Conservation (phyloP, 352 stramenopile genomes). For the Pythium biforme region DNA sequence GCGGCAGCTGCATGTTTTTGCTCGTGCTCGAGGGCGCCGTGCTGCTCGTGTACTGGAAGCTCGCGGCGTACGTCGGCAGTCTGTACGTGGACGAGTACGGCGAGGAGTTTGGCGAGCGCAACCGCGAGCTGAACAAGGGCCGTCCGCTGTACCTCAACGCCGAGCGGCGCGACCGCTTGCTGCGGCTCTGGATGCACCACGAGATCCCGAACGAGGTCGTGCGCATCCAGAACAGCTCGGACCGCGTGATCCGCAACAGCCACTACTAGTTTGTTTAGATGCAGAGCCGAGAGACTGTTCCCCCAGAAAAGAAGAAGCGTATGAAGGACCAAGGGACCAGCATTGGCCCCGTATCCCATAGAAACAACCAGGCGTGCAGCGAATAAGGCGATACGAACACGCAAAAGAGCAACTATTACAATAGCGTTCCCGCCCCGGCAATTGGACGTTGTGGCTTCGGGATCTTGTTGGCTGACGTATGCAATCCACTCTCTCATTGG, state of each 20-base stretch:
- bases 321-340: too few relatives aligned
- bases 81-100: conserved; percentile 88
- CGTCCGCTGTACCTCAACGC: conserved; percentile 79
- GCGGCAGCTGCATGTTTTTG: conserved; percentile 80
- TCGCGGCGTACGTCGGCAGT: conserved; percentile 79
- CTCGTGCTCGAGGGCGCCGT: conserved; percentile 82
- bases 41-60: conserved; percentile 85
- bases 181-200: conserved; percentile 76
- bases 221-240: conserved; percentile 88
- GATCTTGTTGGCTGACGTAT: conserved; percentile 24
- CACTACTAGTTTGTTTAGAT: conserved; percentile 54
- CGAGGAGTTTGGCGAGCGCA: conserved; percentile 85
- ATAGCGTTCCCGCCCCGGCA: too few relatives aligned
- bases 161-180: conserved; percentile 62
- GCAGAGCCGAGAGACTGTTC: not conserved
- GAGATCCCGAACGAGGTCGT: conserved; percentile 87
- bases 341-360: too few relatives aligned
- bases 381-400: too few relatives aligned
- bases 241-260: conserved; percentile 85
- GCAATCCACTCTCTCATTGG: conserved; percentile 12
- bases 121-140: conserved; percentile 78
- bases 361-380: too few relatives aligned
- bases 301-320: too few relatives aligned
- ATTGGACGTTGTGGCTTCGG: not conserved
- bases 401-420: too few relatives aligned